Percentiles rank a stretch among this genome's conserved stretches.
Conservation (phyloP, 768 basidiomycete genomes). For the Candolleomyces eurysporus region DNA sequence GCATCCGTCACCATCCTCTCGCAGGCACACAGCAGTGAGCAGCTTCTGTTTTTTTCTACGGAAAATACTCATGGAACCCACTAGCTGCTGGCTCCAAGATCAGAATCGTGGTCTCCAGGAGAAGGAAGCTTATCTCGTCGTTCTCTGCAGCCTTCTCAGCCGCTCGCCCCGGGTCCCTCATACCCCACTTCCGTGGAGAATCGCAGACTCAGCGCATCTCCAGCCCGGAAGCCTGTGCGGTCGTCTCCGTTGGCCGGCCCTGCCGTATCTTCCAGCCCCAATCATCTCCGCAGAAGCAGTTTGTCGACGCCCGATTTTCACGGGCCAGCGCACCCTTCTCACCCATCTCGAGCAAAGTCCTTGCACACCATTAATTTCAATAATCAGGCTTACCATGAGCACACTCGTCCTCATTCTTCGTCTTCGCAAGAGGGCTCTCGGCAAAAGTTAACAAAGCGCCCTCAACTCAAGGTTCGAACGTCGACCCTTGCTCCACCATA, state of each 20-base stretch:
- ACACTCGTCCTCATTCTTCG: neutral
- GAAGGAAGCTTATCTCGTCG: neutral
- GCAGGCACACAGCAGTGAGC: neutral
- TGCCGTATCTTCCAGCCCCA: constrained; percentile 20
- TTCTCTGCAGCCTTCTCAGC: neutral
- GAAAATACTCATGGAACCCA: neutral
- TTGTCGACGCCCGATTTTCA: too few relatives aligned
- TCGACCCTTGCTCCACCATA: constrained; percentile 1
- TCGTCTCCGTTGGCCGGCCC: constrained; percentile 45
- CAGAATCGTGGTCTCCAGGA: neutral
- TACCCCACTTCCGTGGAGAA: constrained; percentile 2
- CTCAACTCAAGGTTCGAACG: neutral
- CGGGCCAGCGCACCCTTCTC: constrained; percentile 15
- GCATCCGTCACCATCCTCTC: neutral
- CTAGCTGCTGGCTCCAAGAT: neutral
- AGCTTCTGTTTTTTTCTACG: neutral
- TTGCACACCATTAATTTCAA: too few relatives aligned
- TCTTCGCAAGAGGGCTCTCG: neutral
- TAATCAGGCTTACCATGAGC: neutral
- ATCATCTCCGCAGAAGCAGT: neutral
- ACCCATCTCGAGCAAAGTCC: neutral
- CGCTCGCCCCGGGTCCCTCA: neutral
- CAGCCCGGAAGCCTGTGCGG: constrained; percentile 29
- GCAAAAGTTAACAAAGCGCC: constrained; percentile 1
- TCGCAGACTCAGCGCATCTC: constrained; percentile 12